Evolutionary conservation across 805 yeast species (phyloP).

Genomic region (Vanderwaltozyma verrucispora): DNA sequence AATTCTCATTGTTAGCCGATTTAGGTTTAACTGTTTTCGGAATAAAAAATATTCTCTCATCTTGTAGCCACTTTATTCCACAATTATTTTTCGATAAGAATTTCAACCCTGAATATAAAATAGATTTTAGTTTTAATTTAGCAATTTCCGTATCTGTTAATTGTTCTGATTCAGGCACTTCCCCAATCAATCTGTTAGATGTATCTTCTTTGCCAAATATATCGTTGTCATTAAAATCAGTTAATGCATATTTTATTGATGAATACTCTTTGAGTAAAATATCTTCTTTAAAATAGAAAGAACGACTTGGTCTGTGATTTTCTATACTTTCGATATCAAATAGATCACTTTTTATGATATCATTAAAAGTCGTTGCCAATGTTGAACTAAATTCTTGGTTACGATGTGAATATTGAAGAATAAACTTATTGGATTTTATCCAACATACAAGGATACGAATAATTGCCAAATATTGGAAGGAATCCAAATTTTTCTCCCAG

Average conservation of each 20-base stretch:
- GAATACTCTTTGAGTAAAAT: constrained; percentile 49
- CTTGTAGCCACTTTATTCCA: constrained; percentile 12
- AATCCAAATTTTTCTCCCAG: constrained; percentile 17
- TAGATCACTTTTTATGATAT: constrained; percentile 12
- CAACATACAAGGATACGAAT: constrained; percentile 46
- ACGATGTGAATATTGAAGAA: constrained; percentile 29
- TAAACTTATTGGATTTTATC: constrained; percentile 42
- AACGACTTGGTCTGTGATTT: constrained; percentile 34
- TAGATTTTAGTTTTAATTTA: constrained; percentile 8
- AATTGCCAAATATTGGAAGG: constrained; percentile 26
- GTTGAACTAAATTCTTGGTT: constrained; percentile 25
- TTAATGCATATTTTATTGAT: constrained; percentile 42
- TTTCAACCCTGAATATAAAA: constrained; percentile 11
- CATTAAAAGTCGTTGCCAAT: constrained; percentile 25
- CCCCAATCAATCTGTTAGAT: constrained; percentile 14
- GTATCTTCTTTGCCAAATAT: constrained; percentile 10
- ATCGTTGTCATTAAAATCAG: constrained; percentile 47
- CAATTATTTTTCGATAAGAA: constrained; percentile 12
- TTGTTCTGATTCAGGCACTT: constrained; percentile 5
- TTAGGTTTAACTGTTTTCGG: neutral
- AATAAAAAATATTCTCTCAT: neutral
- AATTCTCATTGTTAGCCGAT: too few species aligned
- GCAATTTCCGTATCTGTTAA: constrained; percentile 6
- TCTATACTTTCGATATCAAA: neutral
- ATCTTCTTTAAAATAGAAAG: constrained; percentile 54